Percentiles rank a stretch among this genome's conserved stretches.
Evolutionary conservation across 352 stramenopile genomes (phyloP).

Genomic region (Thalassiosira sp.): DNA sequence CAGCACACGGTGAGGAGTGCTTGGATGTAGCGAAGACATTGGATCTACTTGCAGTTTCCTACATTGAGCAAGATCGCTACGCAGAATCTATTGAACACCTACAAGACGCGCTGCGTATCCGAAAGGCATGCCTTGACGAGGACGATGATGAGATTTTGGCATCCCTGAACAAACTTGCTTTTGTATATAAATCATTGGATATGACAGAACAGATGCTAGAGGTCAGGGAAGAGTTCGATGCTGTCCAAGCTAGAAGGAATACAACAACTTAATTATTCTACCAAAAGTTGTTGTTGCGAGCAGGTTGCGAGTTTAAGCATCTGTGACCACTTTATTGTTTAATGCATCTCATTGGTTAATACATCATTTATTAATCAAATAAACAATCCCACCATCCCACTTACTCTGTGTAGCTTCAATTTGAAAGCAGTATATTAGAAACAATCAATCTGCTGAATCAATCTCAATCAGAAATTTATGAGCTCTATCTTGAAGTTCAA

Average conservation of each 20-base stretch:
- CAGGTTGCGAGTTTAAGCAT: no score
- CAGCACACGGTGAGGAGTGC: conserved; percentile 38
- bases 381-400: no score
- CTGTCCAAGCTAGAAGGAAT: conserved; percentile 36
- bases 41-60: conserved; percentile 57
- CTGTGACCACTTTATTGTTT: no score
- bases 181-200: conserved; percentile 56
- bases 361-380: no score
- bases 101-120: conserved; percentile 51
- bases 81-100: conserved; percentile 52
- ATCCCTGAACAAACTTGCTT: conserved; percentile 58
- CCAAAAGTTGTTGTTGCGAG: no score
- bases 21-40: conserved; percentile 51
- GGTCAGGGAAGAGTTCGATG: conserved; percentile 51
- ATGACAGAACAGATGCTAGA: conserved; percentile 53
- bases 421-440: no score
- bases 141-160: conserved; percentile 54
- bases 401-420: no score
- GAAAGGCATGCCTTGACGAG: conserved; percentile 41
- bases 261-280: conserved; percentile 8
- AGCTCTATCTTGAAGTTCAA: no score
- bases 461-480: no score
- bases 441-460: no score
- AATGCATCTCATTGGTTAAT: no score
- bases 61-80: conserved; percentile 59